phyloP scores from a whole-genome alignment of 2,329 filamentous ascomycete genomes.

The Cladophialophora psammophila region DNA sequence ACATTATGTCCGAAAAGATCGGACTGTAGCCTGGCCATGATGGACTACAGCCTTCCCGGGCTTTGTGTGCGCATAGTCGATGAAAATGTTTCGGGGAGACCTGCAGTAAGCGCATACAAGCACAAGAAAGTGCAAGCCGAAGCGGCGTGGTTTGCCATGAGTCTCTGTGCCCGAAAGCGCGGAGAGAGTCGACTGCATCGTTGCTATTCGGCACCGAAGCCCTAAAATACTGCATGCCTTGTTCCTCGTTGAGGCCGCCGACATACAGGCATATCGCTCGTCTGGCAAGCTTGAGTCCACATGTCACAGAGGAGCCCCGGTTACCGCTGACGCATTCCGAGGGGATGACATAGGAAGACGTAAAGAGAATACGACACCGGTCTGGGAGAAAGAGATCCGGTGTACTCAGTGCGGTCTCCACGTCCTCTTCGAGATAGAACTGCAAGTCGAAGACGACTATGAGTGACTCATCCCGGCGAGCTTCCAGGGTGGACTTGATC shows the following conservation, averaged over 20 bases:
- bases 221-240: constrained; percentile 15
- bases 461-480: constrained; percentile 23
- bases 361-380: constrained; percentile 16
- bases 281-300: constrained; percentile 20
- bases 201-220: constrained; percentile 1
- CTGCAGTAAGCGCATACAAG: constrained; percentile 14
- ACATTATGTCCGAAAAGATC: constrained; percentile 72
- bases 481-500: constrained; percentile 20
- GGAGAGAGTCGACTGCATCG: constrained; percentile 11
- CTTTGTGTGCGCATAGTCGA: constrained; percentile 6
- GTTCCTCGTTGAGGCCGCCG: constrained; percentile 1
- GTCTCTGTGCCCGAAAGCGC: background rate
- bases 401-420: background rate
- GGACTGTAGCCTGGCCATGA: constrained; percentile 36
- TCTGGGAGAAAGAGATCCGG: constrained; percentile 20
- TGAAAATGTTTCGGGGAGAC: constrained; percentile 12
- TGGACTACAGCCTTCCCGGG: constrained; percentile 20
- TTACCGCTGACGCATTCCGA: background rate
- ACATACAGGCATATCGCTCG: constrained; percentile 22
- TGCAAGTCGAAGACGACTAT: constrained; percentile 28
- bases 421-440: constrained; percentile 23
- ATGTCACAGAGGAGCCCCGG: background rate
- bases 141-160: constrained; percentile 11
- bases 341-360: constrained; percentile 14
- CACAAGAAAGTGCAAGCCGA: constrained; percentile 15